phyloP scores from a whole-genome alignment of 179 eudicot species.

The Patellifolia procumbens region DNA sequence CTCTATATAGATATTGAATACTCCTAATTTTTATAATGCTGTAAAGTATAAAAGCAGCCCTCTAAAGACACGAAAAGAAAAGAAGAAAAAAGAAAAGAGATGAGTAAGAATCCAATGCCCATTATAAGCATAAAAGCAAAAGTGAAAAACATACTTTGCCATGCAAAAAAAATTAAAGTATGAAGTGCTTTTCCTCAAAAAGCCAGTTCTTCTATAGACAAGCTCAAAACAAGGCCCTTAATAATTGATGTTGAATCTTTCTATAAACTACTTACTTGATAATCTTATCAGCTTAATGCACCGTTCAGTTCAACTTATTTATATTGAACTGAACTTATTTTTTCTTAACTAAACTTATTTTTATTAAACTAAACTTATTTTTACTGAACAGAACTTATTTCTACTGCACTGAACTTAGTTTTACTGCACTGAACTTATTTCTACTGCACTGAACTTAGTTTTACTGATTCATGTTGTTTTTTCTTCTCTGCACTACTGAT shows the following conservation, averaged over 20 bases:
- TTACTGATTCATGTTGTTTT: no score
- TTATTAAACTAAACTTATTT: no score
- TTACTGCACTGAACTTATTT: no score
- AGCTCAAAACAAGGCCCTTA: conserved; percentile 33
- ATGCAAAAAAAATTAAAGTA: conserved; percentile 24
- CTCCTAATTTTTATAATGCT: conserved; percentile 21
- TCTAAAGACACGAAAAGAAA: conserved; percentile 26
- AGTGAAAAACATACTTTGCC: conserved; percentile 26
- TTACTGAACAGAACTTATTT: no score
- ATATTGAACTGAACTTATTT: no score
- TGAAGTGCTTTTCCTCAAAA: conserved; percentile 25
- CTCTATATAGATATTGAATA: conserved; percentile 11
- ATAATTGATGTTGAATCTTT: conserved; percentile 9
- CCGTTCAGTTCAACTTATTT: no score
- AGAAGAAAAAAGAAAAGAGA: conserved; percentile 29
- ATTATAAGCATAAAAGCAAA: conserved; percentile 28
- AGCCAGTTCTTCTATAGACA: conserved; percentile 29
- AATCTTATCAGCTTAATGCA: no score
- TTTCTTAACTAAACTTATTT: no score
- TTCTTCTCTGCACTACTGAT: no score
- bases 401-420: no score
- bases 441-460: no score
- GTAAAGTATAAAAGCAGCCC: conserved; percentile 25
- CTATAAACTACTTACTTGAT: background rate
- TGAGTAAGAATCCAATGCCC: conserved; percentile 38